These are phyloP conservation scores for Xylariales sp. DNA, from an alignment of 2,329 filamentous ascomycete species.

Conservation along the genomic window DNA sequence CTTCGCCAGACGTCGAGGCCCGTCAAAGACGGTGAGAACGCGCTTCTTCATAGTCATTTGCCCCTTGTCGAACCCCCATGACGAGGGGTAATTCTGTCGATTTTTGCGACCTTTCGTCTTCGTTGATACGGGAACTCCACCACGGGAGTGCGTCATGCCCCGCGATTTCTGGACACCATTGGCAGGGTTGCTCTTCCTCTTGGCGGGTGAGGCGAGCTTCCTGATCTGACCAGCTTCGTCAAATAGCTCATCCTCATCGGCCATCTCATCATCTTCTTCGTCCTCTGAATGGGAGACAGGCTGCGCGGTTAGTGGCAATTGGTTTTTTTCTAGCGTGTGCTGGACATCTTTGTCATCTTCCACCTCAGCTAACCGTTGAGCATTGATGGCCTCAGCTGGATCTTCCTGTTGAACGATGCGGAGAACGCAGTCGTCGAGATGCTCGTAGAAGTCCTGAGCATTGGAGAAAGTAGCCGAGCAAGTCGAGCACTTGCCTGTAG, in stretches of 20 bases:
- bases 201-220: slow-evolving; percentile 63
- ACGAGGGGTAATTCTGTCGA: slow-evolving; percentile 90
- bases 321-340: slow-evolving; percentile 73
- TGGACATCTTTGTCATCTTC: slow-evolving; percentile 72
- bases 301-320: slow-evolving; percentile 62
- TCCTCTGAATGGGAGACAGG: slow-evolving; percentile 50
- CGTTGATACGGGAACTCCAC: slow-evolving; percentile 69
- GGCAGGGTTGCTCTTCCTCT: slow-evolving; percentile 67
- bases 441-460: slow-evolving; percentile 98
- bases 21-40: slow-evolving; percentile 92
- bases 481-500: slow-evolving; percentile 94
- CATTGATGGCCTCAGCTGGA: slow-evolving; percentile 75
- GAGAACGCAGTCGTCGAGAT: slow-evolving; percentile 82
- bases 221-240: slow-evolving; percentile 67
- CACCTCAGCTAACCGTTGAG: slow-evolving; percentile 72
- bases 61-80: slow-evolving; percentile 90
- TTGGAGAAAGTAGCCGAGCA: slow-evolving; percentile 91
- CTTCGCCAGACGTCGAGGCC: slow-evolving; percentile 87
- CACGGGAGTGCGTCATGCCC: slow-evolving; percentile 82
- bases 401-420: slow-evolving; percentile 79
- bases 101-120: slow-evolving; percentile 82
- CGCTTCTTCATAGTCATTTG: slow-evolving; percentile 99
- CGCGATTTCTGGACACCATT: slow-evolving; percentile 74
- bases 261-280: slow-evolving; percentile 69
- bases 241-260: slow-evolving; percentile 70